These are phyloP conservation scores for Kingdonia uniflora DNA, from an alignment of 164 flowering plant genomes.

Conservation along the genomic window DNA sequence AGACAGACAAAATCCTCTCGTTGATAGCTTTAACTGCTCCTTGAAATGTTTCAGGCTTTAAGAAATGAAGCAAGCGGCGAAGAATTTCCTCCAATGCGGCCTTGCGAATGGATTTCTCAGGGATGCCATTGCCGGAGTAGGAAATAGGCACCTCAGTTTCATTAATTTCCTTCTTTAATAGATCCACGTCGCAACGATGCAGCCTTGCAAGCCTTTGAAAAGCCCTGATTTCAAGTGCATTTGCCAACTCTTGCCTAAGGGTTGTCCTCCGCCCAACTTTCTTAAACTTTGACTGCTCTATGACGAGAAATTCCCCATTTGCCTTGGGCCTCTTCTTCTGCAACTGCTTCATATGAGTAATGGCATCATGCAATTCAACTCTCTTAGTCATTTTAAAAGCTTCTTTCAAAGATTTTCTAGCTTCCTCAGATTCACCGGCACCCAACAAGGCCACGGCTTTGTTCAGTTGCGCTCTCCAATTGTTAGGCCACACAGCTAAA, in stretches of 20 bases:
- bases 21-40: constrained; percentile 93
- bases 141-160: constrained; percentile 75
- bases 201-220: constrained; percentile 85
- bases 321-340: constrained; percentile 66
- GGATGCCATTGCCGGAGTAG: constrained; percentile 77
- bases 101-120: constrained; percentile 82
- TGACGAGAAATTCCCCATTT: constrained; percentile 47
- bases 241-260: constrained; percentile 52
- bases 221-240: constrained; percentile 72
- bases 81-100: constrained; percentile 71
- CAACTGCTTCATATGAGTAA: constrained; percentile 79
- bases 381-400: constrained; percentile 95
- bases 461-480: constrained; percentile 96
- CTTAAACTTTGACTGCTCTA: constrained; percentile 72
- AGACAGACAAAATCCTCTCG: constrained; percentile 58
- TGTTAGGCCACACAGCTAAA: constrained; percentile 78
- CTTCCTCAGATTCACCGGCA: constrained; percentile 90
- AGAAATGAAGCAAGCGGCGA: constrained; percentile 49
- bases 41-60: constrained; percentile 89
- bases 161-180: constrained; percentile 68
- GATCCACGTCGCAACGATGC: constrained; percentile 64
- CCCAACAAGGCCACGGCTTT: constrained; percentile 92
- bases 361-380: constrained; percentile 90
- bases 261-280: constrained; percentile 54
- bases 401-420: constrained; percentile 82